phyloP scores from a whole-genome alignment of 495 filamentous ascomycete genomes.

The Neurospora sp. region DNA sequence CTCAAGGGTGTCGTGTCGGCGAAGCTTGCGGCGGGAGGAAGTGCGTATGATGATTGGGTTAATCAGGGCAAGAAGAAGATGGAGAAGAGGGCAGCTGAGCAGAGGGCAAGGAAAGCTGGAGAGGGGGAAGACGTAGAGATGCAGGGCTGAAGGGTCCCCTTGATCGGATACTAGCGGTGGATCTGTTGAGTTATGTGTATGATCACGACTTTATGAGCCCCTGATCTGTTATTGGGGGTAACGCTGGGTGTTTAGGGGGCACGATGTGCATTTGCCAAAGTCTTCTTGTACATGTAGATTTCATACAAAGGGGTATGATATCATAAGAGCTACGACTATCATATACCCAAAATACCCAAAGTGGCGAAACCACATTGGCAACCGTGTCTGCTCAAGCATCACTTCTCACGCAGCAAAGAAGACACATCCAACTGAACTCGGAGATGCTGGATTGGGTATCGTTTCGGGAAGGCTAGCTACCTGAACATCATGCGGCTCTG shows the following conservation, averaged over 20 bases:
- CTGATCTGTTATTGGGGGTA: background rate
- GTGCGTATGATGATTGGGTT: constrained; percentile 70
- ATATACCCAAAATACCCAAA: background rate
- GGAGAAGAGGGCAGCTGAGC: constrained; percentile 49
- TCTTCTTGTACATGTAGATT: background rate
- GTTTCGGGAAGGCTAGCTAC: background rate
- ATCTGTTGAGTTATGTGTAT: background rate
- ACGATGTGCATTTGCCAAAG: background rate
- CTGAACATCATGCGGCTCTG: background rate
- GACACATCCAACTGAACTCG: background rate
- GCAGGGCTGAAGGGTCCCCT: constrained; percentile 20
- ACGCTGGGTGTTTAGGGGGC: background rate
- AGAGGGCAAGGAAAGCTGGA: constrained; percentile 22
- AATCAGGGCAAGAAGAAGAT: constrained; percentile 63
- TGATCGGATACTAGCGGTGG: background rate
- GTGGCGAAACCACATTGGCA: background rate
- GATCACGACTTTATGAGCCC: background rate
- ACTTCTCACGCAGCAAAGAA: background rate
- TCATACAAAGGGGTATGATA: background rate
- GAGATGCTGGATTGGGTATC: background rate
- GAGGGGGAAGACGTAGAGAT: constrained; percentile 35
- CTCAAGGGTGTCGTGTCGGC: constrained; percentile 67
- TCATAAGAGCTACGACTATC: background rate
- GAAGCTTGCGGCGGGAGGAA: constrained; percentile 57
- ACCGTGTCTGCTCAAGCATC: background rate